phyloP scores from a whole-genome alignment of 2,329 filamentous ascomycete species.

The Aspergillus brasiliensis region DNA sequence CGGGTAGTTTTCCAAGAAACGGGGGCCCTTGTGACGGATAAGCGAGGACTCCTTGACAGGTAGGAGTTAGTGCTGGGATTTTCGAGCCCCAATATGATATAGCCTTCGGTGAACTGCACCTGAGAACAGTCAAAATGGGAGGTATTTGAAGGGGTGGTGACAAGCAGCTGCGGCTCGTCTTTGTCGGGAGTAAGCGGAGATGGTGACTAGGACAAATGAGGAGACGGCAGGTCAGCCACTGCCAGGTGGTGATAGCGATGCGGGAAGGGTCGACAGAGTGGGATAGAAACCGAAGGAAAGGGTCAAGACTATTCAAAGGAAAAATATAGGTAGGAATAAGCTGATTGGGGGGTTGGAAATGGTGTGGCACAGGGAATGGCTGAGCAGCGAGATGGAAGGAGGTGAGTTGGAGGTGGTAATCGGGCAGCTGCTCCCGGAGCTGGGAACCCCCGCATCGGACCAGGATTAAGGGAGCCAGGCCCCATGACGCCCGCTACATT shows the following conservation, averaged over 20 bases:
- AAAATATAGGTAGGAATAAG: slow-evolving; percentile 1
- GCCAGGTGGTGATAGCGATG: background rate
- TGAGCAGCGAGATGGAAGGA: background rate
- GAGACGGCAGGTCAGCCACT: background rate
- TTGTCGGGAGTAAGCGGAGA: slow-evolving; percentile 10
- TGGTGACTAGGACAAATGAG: slow-evolving; percentile 3
- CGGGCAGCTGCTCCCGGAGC: slow-evolving; percentile 14
- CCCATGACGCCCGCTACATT: slow-evolving; percentile 1
- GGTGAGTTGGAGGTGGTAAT: slow-evolving; percentile 1
- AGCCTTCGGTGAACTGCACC: background rate
- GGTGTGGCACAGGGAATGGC: background rate
- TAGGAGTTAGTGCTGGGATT: background rate
- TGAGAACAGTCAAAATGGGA: background rate
- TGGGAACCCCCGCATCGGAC: slow-evolving; percentile 10
- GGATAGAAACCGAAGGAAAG: background rate
- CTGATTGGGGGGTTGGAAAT: background rate
- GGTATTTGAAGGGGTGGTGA: background rate
- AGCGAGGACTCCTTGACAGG: background rate
- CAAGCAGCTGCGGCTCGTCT: slow-evolving; percentile 10
- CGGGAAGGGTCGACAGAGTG: background rate
- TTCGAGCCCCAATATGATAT: background rate
- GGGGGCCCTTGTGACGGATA: background rate
- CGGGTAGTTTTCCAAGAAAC: background rate
- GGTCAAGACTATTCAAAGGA: slow-evolving; percentile 2
- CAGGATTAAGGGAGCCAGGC: slow-evolving; percentile 2